phyloP scores from a whole-genome alignment of 148 eudicot genomes.

The Selenicereus undatus region DNA sequence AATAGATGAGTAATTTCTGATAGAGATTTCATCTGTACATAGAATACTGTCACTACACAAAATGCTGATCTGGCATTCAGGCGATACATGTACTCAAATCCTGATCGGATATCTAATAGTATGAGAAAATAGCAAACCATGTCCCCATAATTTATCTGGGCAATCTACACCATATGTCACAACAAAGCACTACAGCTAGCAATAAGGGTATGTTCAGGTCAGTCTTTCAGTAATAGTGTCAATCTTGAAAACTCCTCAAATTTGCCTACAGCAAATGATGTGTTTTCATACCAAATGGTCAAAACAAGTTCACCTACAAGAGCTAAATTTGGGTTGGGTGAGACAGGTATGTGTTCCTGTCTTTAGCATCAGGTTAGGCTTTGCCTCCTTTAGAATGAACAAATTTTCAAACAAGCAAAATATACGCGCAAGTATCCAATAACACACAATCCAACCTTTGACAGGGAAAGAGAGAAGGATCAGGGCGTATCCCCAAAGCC shows the following conservation, averaged over 20 bases:
- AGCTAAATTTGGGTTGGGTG: no score
- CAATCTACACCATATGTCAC: not conserved
- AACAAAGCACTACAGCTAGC: not conserved
- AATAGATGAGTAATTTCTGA: not conserved
- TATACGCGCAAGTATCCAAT: not conserved
- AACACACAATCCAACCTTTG: constrained; percentile 40
- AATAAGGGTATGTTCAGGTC: no score
- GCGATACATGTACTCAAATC: not conserved
- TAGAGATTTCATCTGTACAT: not conserved
- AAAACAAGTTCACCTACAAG: no score
- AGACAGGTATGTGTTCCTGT: no score
- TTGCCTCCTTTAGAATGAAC: no score
- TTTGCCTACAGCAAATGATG: no score
- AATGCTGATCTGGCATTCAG: not conserved
- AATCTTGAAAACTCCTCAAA: no score
- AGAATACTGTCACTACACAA: not conserved
- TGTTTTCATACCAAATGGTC: no score
- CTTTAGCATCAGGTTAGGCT: no score
- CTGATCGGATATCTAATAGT: no score
- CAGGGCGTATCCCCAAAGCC: constrained; percentile 43
- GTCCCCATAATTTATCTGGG: not conserved
- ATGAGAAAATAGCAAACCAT: not conserved
- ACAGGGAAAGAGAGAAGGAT: constrained; percentile 56
- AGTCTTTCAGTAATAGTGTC: no score
- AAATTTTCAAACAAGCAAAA: not conserved